Percentiles rank a stretch among this genome's conserved stretches.
Conservation (phyloP, 1,284 basidiomycete genomes). For the Papiliotrema laurentii region DNA sequence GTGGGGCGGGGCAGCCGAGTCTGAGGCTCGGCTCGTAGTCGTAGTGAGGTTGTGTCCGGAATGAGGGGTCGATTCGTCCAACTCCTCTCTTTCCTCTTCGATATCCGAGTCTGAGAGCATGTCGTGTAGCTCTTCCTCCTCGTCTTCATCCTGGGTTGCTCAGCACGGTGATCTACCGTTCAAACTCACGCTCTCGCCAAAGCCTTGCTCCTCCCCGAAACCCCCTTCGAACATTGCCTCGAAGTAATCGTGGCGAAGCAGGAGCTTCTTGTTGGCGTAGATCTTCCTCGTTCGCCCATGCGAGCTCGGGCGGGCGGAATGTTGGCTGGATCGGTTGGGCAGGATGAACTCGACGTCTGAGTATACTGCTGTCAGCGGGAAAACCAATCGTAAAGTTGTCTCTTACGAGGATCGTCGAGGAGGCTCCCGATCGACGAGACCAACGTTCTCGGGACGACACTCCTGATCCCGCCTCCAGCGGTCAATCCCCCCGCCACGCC, state of each 20-base stretch:
- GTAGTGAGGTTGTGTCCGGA: conserved; percentile 13
- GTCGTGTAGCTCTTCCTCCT: conserved; percentile 29
- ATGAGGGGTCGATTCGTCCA: conserved; percentile 2
- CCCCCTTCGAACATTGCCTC: conserved; percentile 49
- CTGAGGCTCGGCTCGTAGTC: conserved; percentile 12
- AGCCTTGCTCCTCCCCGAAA: conserved; percentile 36
- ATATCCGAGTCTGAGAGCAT: conserved; percentile 43
- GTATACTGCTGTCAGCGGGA: conserved; percentile 52
- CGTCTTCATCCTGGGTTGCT: conserved; percentile 16
- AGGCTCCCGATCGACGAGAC: conserved; percentile 62
- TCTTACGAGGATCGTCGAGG: conserved; percentile 60
- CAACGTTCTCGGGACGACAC: conserved; percentile 40
- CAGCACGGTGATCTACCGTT: background rate
- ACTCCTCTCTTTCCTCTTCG: conserved; percentile 38
- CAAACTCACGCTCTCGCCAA: conserved; percentile 21
- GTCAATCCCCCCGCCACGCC: conserved; percentile 39
- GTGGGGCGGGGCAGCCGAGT: background rate
- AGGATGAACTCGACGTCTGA: conserved; percentile 76
- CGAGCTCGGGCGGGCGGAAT: background rate
- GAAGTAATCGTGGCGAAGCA: conserved; percentile 72
- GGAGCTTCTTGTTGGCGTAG: conserved; percentile 60
- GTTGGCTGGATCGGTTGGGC: conserved; percentile 41
- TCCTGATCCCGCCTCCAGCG: conserved; percentile 37
- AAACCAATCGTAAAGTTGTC: background rate
- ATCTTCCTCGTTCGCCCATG: conserved; percentile 21